phyloP scores from a whole-genome alignment of 1,284 basidiomycete species.

The Pseudozyma sp. region DNA sequence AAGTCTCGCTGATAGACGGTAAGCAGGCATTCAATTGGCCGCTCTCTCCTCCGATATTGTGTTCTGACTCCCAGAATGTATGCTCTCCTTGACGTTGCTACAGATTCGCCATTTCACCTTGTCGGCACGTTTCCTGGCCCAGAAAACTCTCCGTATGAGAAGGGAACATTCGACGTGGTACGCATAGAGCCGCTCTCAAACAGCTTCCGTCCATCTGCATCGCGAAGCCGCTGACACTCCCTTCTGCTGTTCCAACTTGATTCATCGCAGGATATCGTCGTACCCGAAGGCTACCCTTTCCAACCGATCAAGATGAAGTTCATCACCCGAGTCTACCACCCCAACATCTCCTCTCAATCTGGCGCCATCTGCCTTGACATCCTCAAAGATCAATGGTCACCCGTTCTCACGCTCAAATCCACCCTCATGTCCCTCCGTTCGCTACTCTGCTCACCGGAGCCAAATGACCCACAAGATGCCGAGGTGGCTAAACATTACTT shows the following conservation, averaged over 20 bases:
- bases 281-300: slow-evolving; percentile 92
- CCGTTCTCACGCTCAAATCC: slow-evolving; percentile 85
- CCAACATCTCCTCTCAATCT: slow-evolving; percentile 92
- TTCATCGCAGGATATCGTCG: slow-evolving; percentile 84
- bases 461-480: slow-evolving; percentile 96
- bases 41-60: background rate
- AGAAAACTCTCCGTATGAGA: slow-evolving; percentile 88
- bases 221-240: background rate
- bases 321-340: slow-evolving; percentile 86
- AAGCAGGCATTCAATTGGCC: background rate
- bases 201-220: background rate
- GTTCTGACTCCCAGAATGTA: slow-evolving; percentile 4
- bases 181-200: slow-evolving; percentile 9
- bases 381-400: slow-evolving; percentile 73
- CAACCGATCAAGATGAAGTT: slow-evolving; percentile 91
- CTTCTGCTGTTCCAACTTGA: background rate
- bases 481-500: slow-evolving; percentile 93
- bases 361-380: slow-evolving; percentile 89
- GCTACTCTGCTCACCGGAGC: slow-evolving; percentile 94
- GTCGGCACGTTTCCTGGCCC: slow-evolving; percentile 58
- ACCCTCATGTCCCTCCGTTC: slow-evolving; percentile 96
- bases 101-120: slow-evolving; percentile 52
- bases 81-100: too few relatives aligned
- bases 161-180: slow-evolving; percentile 93
- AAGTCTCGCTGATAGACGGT: slow-evolving; percentile 82